Evolutionary conservation across 495 filamentous ascomycete species (phyloP), one percentile per base, ranked within the genome.

Genomic region (Penicillium cataractarum): DNA sequence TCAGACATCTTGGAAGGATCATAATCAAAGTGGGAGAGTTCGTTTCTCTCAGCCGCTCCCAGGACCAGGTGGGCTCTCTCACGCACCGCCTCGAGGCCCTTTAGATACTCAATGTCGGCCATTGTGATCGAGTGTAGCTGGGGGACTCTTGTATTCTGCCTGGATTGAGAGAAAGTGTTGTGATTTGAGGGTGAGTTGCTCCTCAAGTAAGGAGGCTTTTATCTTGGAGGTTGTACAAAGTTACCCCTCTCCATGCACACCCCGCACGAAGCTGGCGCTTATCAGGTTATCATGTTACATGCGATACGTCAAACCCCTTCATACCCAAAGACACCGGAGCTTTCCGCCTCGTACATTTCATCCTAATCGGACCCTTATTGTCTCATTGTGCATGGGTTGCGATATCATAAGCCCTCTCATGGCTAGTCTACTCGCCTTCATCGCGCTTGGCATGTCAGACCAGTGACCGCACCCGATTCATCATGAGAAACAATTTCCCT

Each of bases 61-160:
- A 79, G 59, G 2, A 79, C 76, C 15, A 57, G 52, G 17, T 70
- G 74, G 5, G 76, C 70, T 49, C 67, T 62, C 51, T 71, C 62
- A n/a, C 76, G 74, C 26, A 79, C 76, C 4, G 76, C 73, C 60
- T 78, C 62, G 0, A 79, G 67, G 62, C 72, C 68, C n/a, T 77
- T 68, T 6, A 78, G 55, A 46, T 72, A 61, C 46, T 75, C 65
- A 32, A 78, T 73, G n/a, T 64, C 64, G 7, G 66, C 60, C 65
- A 68, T 68, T 0, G 22, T 39, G 35, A n/a, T 54, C 0, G n/a
- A 6, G 13, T 0, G 10, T 24, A 2, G 2, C 3, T 4, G 13
- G 29, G 7, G 10, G 24, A 26, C 13, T 5, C 24, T 50, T 13
- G 13, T 27, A 9, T n/a, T 17, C 6, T 17, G 46, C 5, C 10